Evolutionary conservation across 2,329 filamentous ascomycete genomes (phyloP).

Genomic region (Herpotrichia juniperi): DNA sequence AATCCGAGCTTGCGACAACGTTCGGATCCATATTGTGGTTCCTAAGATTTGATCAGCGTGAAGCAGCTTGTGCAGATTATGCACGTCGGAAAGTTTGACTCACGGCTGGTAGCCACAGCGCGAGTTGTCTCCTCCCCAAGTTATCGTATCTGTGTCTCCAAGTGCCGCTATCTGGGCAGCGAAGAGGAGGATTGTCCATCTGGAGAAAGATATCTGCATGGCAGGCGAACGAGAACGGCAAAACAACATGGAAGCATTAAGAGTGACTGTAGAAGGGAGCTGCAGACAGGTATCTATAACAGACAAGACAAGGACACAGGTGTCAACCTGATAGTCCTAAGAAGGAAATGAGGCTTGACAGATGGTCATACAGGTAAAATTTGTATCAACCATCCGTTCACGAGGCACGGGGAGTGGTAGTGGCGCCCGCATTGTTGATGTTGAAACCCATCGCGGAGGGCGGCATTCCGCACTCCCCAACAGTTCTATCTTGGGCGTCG

Average conservation of each 20-base stretch:
- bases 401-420: conserved; percentile 28
- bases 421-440: background rate
- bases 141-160: conserved; percentile 59
- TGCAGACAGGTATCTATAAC: background rate
- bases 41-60: conserved; percentile 5
- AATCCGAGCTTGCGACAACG: conserved; percentile 61
- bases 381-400: background rate
- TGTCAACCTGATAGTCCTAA: background rate
- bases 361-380: conserved; percentile 1
- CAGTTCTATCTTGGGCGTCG: too few species aligned
- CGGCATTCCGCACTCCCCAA: background rate
- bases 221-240: background rate
- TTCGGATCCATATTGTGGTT: conserved; percentile 70
- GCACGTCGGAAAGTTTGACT: conserved; percentile 17
- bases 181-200: conserved; percentile 3
- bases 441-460: background rate
- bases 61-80: background rate
- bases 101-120: conserved; percentile 61
- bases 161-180: conserved; percentile 5
- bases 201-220: background rate
- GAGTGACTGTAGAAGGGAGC: background rate
- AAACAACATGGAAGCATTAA: background rate
- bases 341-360: background rate
- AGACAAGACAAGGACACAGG: background rate
- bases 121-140: conserved; percentile 64